These are phyloP conservation scores for Debaryomyces hansenii DNA, from an alignment of 805 yeast species.

Conservation along the genomic window DNA sequence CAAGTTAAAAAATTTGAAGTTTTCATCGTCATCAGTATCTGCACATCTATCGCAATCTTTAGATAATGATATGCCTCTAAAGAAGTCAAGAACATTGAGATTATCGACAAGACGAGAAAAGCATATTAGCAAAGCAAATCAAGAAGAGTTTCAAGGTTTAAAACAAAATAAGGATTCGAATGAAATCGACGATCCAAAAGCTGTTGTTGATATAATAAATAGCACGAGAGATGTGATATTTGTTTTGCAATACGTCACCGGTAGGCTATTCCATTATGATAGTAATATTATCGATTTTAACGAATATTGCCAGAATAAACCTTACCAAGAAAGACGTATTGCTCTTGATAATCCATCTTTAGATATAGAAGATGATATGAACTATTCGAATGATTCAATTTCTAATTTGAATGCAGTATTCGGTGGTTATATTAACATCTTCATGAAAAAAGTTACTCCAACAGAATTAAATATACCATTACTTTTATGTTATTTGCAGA, in stretches of 20 bases:
- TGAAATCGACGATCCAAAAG: slow-evolving; percentile 32
- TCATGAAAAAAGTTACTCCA: slow-evolving; percentile 37
- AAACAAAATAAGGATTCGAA: slow-evolving; percentile 8
- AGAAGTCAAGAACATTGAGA: slow-evolving; percentile 31
- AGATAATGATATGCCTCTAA: slow-evolving; percentile 12
- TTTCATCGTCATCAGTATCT: slow-evolving; percentile 13
- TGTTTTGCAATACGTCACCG: slow-evolving; percentile 39
- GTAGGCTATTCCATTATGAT: slow-evolving; percentile 42
- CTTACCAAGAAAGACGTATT: slow-evolving; percentile 29
- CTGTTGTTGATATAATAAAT: slow-evolving; percentile 34
- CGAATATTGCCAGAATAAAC: slow-evolving; percentile 25
- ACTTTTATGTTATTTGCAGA: slow-evolving; percentile 29
- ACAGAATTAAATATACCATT: slow-evolving; percentile 34
- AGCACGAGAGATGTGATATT: slow-evolving; percentile 36
- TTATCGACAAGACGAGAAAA: slow-evolving; percentile 29
- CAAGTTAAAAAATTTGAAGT: slow-evolving; percentile 20
- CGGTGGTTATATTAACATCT: slow-evolving; percentile 35
- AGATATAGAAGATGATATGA: slow-evolving; percentile 34
- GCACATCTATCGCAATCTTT: slow-evolving; percentile 10
- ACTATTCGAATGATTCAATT: slow-evolving; percentile 47
- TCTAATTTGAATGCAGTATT: slow-evolving; percentile 49
- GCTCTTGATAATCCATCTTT: slow-evolving; percentile 17
- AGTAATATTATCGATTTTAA: slow-evolving; percentile 26
- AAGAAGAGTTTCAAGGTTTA: slow-evolving; percentile 4
- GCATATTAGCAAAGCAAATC: slow-evolving; percentile 13